A percentile compares a stretch with the other conserved stretches of the same genome.
Evolutionary conservation across 1,139 yeast genomes (phyloP).

Genomic region (Nakaseomyces sp.): DNA sequence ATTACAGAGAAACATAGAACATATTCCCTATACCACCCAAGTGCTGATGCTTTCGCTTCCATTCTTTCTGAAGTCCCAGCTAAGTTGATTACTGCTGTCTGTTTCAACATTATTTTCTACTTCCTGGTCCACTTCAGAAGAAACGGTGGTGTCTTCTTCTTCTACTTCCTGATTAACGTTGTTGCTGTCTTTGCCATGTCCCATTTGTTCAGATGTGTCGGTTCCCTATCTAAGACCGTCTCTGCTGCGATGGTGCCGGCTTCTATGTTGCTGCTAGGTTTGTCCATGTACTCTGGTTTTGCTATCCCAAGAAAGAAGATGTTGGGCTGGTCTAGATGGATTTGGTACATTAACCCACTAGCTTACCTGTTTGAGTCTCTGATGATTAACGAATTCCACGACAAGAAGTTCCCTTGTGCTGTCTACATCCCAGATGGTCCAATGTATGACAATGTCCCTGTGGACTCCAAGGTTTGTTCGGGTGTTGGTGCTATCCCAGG

Average conservation of each 20-base stretch:
- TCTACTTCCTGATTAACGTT: constrained; percentile 42
- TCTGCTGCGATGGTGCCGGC: constrained; percentile 60
- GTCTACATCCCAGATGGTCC: constrained; percentile 25
- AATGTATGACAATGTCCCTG: constrained; percentile 34
- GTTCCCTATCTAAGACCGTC: constrained; percentile 44
- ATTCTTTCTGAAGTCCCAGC: constrained; percentile 52
- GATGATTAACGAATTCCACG: constrained; percentile 51
- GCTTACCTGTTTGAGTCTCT: constrained; percentile 53
- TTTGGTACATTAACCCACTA: constrained; percentile 54
- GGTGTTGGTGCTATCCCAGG: constrained; percentile 36
- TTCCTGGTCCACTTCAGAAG: constrained; percentile 54
- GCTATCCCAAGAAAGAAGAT: constrained; percentile 50
- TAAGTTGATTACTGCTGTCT: constrained; percentile 40
- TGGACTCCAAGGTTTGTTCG: constrained; percentile 38
- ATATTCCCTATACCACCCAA: constrained; percentile 57
- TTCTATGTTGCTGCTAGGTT: constrained; percentile 42
- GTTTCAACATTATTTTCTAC: constrained; percentile 48
- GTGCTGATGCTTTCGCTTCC: constrained; percentile 59
- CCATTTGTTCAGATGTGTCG: constrained; percentile 53
- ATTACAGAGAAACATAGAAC: constrained; percentile 63
- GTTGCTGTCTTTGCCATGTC: constrained; percentile 48
- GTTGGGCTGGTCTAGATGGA: constrained; percentile 65
- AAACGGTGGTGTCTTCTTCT: constrained; percentile 51
- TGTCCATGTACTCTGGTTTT: constrained; percentile 58
- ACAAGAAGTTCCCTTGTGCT: constrained; percentile 38